These are phyloP conservation scores for Penstemon barbatus DNA, from an alignment of 257 asterid species.

Conservation along the genomic window DNA sequence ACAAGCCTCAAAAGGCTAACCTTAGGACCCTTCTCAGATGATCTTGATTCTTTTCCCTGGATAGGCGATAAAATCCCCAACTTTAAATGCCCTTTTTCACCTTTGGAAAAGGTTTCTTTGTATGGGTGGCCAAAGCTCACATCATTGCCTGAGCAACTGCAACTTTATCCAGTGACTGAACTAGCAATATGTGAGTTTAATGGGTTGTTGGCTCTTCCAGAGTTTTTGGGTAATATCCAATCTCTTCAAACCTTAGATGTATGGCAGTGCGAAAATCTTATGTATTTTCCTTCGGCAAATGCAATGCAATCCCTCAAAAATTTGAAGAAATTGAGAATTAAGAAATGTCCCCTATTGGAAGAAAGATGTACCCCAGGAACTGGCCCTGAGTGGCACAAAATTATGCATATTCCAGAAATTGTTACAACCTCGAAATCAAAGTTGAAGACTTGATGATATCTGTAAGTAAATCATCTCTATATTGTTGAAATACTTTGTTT, in stretches of 20 bases:
- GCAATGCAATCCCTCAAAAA: slow-evolving; percentile 20
- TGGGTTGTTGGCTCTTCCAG: slow-evolving; percentile 26
- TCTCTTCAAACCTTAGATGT: slow-evolving; percentile 11
- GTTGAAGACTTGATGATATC: too few relatives aligned
- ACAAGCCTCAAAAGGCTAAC: not conserved
- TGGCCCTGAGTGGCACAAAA: slow-evolving; percentile 32
- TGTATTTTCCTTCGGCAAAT: slow-evolving; percentile 6
- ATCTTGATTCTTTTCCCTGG: slow-evolving; percentile 30
- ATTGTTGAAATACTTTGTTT: not conserved
- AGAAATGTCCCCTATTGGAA: slow-evolving; percentile 15
- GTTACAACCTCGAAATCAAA: not conserved
- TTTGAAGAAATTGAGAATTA: slow-evolving; percentile 12
- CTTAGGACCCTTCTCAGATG: slow-evolving; percentile 19
- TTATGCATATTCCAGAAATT: slow-evolving; percentile 25
- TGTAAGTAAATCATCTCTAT: not conserved
- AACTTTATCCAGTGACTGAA: slow-evolving; percentile 2
- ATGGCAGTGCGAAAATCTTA: not conserved
- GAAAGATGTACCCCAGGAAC: slow-evolving; percentile 23
- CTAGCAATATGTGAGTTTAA: not conserved
- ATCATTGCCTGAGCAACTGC: slow-evolving; percentile 17
- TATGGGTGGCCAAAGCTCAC: slow-evolving; percentile 16
- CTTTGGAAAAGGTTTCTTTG: not conserved
- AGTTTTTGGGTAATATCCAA: slow-evolving; percentile 30
- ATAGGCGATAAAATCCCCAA: not conserved
- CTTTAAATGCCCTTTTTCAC: not conserved